These are phyloP conservation scores for Flaveria linearis DNA, from an alignment of 129 eudicot genomes.

Conservation along the genomic window DNA sequence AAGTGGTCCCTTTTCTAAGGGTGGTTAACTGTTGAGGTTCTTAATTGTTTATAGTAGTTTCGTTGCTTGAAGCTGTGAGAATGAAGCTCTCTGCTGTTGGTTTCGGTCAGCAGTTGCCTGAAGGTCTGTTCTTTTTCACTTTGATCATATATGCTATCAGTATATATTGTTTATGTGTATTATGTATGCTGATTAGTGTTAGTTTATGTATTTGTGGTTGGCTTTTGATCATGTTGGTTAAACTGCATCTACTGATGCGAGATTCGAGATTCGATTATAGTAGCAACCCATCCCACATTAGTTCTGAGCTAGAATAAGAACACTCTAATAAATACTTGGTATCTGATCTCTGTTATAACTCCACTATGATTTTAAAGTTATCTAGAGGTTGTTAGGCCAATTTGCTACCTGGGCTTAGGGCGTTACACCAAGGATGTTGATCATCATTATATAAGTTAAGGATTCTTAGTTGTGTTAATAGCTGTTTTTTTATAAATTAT, in stretches of 20 bases:
- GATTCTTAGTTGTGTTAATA: conserved; percentile 1
- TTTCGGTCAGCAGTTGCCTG: conserved; percentile 69
- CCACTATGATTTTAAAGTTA: background rate
- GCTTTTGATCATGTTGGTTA: conserved; percentile 15
- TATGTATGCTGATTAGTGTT: conserved; percentile 10
- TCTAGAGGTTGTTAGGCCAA: conserved; percentile 1
- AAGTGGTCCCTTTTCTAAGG: conserved; percentile 40
- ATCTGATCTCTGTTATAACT: background rate
- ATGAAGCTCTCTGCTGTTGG: conserved; percentile 70
- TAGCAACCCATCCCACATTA: background rate
- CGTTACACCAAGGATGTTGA: background rate
- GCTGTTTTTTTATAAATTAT: conserved; percentile 4
- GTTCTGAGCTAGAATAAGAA: background rate
- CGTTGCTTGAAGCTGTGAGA: conserved; percentile 33
- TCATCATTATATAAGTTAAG: background rate
- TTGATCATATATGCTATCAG: conserved; percentile 9
- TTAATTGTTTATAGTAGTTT: conserved; percentile 33
- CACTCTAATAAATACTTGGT: no score
- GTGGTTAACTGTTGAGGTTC: conserved; percentile 38
- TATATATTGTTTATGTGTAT: conserved; percentile 7
- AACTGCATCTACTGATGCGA: background rate
- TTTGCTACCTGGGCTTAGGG: conserved; percentile 10
- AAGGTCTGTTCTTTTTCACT: conserved; percentile 42
- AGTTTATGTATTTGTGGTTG: background rate
- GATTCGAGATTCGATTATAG: background rate